These are phyloP conservation scores for Pseudogymnoascus pannorum DNA, from an alignment of 2,329 filamentous ascomycete genomes.

Conservation along the genomic window DNA sequence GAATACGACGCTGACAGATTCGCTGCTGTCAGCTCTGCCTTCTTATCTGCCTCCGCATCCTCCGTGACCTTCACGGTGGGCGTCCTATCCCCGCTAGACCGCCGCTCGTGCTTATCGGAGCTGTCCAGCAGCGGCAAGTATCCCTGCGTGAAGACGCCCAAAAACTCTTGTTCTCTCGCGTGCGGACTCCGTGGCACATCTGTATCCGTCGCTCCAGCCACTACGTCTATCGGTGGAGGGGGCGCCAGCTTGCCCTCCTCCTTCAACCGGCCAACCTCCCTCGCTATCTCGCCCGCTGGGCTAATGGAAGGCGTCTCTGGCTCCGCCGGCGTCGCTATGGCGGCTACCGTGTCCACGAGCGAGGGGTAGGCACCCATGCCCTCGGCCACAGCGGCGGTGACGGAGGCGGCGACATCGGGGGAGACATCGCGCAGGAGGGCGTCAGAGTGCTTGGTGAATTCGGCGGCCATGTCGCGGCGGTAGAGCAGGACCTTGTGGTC, in stretches of 20 bases:
- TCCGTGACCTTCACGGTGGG: neutral
- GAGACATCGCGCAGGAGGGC: constrained; percentile 42
- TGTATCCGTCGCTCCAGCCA: constrained; percentile 30
- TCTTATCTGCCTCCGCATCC: neutral
- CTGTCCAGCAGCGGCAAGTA: constrained; percentile 55
- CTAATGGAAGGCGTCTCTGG: neutral
- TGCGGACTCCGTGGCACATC: constrained; percentile 38
- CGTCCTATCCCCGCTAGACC: constrained; percentile 18
- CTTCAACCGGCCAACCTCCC: neutral
- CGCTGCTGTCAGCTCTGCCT: neutral
- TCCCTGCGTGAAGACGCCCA: constrained; percentile 54
- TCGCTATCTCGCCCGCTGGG: neutral
- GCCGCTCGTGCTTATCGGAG: constrained; percentile 20
- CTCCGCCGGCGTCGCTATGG: neutral
- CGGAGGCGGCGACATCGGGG: constrained; percentile 39
- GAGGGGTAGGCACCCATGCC: constrained; percentile 22
- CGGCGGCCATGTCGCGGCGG: constrained; percentile 48
- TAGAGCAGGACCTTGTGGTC: constrained; percentile 50
- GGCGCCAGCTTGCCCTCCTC: neutral
- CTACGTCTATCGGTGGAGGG: constrained; percentile 13
- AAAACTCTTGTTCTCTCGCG: constrained; percentile 52
- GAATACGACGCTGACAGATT: neutral
- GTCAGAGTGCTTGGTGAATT: constrained; percentile 49
- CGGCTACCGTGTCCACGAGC: constrained; percentile 13
- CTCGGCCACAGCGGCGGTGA: constrained; percentile 36